Evolutionary conservation across 306 rosid species (phyloP).

Genomic region (Trifolium fragiferum): DNA sequence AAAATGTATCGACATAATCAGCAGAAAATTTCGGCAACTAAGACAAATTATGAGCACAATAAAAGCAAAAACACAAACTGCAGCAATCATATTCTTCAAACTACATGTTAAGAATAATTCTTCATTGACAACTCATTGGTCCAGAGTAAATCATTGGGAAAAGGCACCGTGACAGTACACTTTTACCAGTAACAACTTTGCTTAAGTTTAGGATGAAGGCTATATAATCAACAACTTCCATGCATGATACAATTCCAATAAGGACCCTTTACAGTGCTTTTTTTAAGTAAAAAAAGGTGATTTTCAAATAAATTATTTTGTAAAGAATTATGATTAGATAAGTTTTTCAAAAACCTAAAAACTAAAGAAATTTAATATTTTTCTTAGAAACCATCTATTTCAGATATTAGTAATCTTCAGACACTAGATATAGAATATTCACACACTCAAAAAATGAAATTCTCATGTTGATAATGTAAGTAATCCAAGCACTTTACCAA

Average conservation of each 20-base stretch:
- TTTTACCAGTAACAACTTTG: no score
- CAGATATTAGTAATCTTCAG: no score
- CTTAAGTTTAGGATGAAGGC: no score
- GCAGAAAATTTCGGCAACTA: conserved; percentile 10
- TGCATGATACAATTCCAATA: neutral
- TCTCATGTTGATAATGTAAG: no score
- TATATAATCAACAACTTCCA: neutral
- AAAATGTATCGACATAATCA: neutral
- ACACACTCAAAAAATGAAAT: no score
- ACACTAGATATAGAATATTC: no score
- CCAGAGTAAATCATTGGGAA: neutral
- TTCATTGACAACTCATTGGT: neutral
- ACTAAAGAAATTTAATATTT: no score
- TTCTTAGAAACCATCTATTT: no score
- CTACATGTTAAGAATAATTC: neutral
- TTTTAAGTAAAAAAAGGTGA: neutral
- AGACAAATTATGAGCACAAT: conserved; percentile 24
- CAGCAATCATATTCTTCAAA: neutral
- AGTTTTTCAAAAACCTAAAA: no score
- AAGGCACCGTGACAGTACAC: no score
- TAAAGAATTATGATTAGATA: no score
- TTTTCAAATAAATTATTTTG: neutral
- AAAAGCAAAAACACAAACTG: conserved; percentile 26
- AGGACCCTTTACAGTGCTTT: neutral
- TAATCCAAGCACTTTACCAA: no score